phyloP scores from a whole-genome alignment of 1,284 basidiomycete genomes.

The Puccinia coronata region DNA sequence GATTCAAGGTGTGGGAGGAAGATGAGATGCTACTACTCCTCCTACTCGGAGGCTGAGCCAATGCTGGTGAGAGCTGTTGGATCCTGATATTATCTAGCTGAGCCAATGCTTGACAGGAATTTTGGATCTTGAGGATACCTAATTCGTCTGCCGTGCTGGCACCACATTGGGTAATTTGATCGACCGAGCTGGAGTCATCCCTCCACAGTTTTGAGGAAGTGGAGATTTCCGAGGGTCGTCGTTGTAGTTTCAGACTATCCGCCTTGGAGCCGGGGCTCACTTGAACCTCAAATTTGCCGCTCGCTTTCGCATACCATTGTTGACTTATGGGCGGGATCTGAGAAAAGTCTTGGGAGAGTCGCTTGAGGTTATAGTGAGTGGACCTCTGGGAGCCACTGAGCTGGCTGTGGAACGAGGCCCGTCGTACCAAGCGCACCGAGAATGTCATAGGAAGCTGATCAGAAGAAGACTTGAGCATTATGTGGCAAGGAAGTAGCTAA shows the following conservation, averaged over 20 bases:
- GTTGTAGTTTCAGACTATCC: neutral
- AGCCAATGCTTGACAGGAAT: too few relatives aligned
- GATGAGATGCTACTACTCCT: too few relatives aligned
- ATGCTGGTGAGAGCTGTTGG: too few relatives aligned
- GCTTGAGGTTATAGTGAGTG: conserved; percentile 5
- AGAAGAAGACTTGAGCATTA: neutral
- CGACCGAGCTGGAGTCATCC: neutral
- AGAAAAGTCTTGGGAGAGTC: neutral
- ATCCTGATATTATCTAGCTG: too few relatives aligned
- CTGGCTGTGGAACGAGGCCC: neutral
- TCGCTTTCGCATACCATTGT: conserved; percentile 11
- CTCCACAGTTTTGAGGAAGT: neutral
- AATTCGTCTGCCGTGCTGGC: too few relatives aligned
- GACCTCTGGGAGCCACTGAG: neutral
- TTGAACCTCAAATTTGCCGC: neutral
- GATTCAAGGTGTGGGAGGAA: too few relatives aligned
- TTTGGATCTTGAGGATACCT: too few relatives aligned
- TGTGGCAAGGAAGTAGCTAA: neutral
- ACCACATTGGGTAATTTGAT: too few relatives aligned
- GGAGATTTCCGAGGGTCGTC: neutral
- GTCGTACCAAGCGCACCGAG: neutral
- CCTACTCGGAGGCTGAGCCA: too few relatives aligned
- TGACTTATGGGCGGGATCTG: neutral
- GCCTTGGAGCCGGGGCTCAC: neutral
- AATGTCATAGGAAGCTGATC: neutral